Evolutionary conservation across 148 eudicot species (phyloP).

Genomic region (Spergularia bocconei): DNA sequence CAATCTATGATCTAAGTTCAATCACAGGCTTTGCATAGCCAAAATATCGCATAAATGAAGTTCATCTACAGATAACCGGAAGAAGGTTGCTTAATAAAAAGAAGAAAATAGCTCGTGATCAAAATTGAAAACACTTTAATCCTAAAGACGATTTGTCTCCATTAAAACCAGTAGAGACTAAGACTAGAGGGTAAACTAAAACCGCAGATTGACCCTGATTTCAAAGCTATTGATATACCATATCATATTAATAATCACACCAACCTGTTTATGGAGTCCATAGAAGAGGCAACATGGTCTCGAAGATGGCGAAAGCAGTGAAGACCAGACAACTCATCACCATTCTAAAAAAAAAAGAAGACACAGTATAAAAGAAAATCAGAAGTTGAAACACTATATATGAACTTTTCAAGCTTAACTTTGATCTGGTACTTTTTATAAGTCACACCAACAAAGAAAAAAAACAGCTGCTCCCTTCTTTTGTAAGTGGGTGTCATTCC

Average conservation of each 20-base stretch:
- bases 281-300: constrained; percentile 70
- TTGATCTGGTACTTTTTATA: neutral
- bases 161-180: neutral
- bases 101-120: neutral
- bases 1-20: neutral
- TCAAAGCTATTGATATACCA: neutral
- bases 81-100: neutral
- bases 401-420: neutral
- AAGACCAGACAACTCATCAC: constrained; percentile 87
- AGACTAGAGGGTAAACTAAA: neutral
- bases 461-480: too few species aligned
- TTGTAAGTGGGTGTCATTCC: too few species aligned
- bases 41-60: constrained; percentile 6
- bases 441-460: neutral
- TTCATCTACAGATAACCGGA: neutral
- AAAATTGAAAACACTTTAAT: constrained; percentile 4
- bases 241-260: constrained; percentile 27
- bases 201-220: neutral
- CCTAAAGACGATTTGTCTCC: neutral
- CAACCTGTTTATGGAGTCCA: constrained; percentile 88
- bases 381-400: constrained; percentile 1
- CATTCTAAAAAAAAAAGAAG: constrained; percentile 47
- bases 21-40: neutral
- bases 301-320: constrained; percentile 98
- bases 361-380: neutral